Evolutionary conservation across 768 basidiomycete species (phyloP).

Genomic region (Mycena floridula): DNA sequence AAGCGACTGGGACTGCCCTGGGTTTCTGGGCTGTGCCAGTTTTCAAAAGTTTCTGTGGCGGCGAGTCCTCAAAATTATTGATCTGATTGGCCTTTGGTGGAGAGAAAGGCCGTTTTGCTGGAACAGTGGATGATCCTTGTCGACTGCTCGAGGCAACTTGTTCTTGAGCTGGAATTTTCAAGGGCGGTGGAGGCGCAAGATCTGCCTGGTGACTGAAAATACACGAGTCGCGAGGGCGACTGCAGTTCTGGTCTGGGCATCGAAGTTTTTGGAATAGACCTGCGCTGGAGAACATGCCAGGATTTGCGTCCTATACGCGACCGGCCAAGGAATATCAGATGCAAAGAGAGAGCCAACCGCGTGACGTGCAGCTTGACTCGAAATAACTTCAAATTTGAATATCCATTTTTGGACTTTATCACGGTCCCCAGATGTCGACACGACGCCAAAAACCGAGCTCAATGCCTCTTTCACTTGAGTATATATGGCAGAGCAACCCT

Average conservation of each 20-base stretch:
- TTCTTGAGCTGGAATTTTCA: conserved; percentile 31
- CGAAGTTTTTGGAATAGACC: conserved; percentile 50
- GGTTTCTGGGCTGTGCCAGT: conserved; percentile 37
- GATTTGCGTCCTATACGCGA: too few relatives aligned
- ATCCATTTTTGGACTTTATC: too few relatives aligned
- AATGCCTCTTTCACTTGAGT: too few relatives aligned
- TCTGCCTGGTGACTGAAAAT: conserved; percentile 57
- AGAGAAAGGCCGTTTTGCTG: conserved; percentile 44
- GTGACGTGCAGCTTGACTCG: too few relatives aligned
- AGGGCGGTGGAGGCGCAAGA: conserved; percentile 26
- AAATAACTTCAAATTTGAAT: too few relatives aligned
- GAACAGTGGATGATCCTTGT: conserved; percentile 23
- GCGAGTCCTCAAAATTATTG: conserved; percentile 28
- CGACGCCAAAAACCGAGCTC: too few relatives aligned
- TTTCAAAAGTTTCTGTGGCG: conserved; percentile 62
- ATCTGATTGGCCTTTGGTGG: conserved; percentile 21
- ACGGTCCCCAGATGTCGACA: too few relatives aligned
- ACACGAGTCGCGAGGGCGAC: conserved; percentile 46
- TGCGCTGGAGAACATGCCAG: conserved; percentile 56
- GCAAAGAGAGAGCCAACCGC: too few relatives aligned
- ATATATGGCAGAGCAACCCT: not conserved
- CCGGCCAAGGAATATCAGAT: too few relatives aligned
- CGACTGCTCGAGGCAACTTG: not conserved
- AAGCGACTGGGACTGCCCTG: conserved; percentile 32
- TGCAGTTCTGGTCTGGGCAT: conserved; percentile 57